These are phyloP conservation scores for Ceratocystis alfenasii DNA, from an alignment of 2,329 filamentous ascomycete genomes.

Conservation along the genomic window DNA sequence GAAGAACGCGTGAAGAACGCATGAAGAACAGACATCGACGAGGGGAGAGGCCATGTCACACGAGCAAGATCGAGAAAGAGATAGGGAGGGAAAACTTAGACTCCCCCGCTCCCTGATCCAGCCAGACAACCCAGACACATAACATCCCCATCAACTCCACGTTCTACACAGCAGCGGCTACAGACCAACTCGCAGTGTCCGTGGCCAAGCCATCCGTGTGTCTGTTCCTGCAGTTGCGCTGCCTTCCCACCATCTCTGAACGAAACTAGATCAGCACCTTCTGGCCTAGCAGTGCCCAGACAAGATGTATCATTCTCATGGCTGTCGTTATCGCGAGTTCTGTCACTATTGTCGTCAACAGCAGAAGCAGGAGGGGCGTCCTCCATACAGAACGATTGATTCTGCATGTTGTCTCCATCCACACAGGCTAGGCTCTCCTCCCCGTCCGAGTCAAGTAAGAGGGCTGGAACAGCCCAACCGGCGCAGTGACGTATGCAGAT, in stretches of 20 bases:
- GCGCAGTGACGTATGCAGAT: conserved; percentile 56
- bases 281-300: neutral
- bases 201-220: conserved; percentile 31
- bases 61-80: neutral
- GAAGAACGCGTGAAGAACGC: neutral
- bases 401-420: neutral
- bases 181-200: conserved; percentile 47
- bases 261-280: neutral
- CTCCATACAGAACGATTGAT: neutral
- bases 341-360: neutral
- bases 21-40: neutral
- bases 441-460: neutral
- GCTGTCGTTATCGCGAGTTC: neutral
- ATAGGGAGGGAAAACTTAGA: neutral
- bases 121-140: conserved; percentile 53
- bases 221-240: conserved; percentile 22
- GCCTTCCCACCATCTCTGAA: neutral
- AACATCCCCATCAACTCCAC: conserved; percentile 51
- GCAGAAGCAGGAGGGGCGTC: neutral
- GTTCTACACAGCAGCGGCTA: conserved; percentile 57
- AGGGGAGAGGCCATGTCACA: neutral
- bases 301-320: neutral
- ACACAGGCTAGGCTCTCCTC: neutral
- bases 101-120: neutral
- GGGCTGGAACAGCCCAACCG: conserved; percentile 32